Evolutionary conservation across 257 asterid species (phyloP).

Genomic region (Haberlea rhodopensis): DNA sequence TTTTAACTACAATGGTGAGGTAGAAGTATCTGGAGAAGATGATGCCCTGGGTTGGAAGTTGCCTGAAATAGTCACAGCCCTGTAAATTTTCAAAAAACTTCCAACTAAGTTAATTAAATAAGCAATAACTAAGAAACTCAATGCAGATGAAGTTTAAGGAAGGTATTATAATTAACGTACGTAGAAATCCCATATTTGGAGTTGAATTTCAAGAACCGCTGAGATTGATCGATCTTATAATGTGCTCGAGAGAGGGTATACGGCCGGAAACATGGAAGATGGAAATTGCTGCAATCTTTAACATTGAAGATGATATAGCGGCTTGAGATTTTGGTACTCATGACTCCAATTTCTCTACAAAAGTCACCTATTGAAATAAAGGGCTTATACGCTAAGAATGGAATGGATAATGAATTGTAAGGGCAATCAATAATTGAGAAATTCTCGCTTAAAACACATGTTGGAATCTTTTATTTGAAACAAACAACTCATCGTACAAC

Average conservation of each 20-base stretch:
- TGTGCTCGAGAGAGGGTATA: constrained; percentile 13
- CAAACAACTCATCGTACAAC: too few species aligned
- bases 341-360: too few species aligned
- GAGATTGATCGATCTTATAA: constrained; percentile 19
- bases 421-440: neutral
- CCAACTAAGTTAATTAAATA: neutral
- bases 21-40: constrained; percentile 16
- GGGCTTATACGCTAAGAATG: too few species aligned
- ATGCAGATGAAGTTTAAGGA: neutral
- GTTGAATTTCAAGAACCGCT: constrained; percentile 21
- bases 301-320: constrained; percentile 24
- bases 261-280: neutral
- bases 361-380: too few species aligned
- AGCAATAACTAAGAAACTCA: neutral
- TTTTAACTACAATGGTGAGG: constrained; percentile 27
- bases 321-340: constrained; percentile 1
- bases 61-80: constrained; percentile 13
- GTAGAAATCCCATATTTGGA: constrained; percentile 21
- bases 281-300: constrained; percentile 3
- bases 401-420: neutral
- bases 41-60: constrained; percentile 23
- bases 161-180: constrained; percentile 13
- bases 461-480: too few species aligned
- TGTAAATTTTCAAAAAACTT: neutral
- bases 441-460: constrained; percentile 2